Percentiles rank a stretch among this genome's conserved stretches.
These are phyloP conservation scores for Cryphonectria nitschkei DNA, from an alignment of 2,329 filamentous ascomycete genomes.

Conservation along the genomic window DNA sequence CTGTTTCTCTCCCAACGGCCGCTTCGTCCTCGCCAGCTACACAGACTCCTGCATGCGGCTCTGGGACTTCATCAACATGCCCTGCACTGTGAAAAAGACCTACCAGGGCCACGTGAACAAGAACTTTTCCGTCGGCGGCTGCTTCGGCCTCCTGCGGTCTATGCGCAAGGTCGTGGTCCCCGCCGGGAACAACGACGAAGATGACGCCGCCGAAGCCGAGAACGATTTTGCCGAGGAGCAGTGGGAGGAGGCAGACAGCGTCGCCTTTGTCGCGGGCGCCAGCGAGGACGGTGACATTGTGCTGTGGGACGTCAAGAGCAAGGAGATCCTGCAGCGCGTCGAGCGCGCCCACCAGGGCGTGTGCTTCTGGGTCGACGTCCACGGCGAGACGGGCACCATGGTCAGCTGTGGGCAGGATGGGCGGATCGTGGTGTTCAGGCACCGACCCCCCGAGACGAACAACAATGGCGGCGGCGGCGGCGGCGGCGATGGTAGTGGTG, in stretches of 20 bases:
- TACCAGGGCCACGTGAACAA: slow-evolving; percentile 91
- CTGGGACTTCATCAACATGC: slow-evolving; percentile 91
- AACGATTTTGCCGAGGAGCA: slow-evolving; percentile 30
- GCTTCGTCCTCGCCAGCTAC: slow-evolving; percentile 88
- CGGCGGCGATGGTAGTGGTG: no score
- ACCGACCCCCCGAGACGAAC: slow-evolving; percentile 19
- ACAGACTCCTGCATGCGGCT: slow-evolving; percentile 87
- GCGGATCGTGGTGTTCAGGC: slow-evolving; percentile 53
- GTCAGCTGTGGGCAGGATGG: slow-evolving; percentile 61
- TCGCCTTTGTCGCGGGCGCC: slow-evolving; percentile 73
- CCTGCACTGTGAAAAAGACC: slow-evolving; percentile 81
- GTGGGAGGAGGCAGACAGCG: slow-evolving; percentile 34
- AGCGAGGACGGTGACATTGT: slow-evolving; percentile 87
- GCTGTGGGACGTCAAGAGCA: slow-evolving; percentile 88
- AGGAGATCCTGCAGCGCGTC: slow-evolving; percentile 76
- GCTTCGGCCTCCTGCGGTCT: slow-evolving; percentile 66
- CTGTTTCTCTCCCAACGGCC: slow-evolving; percentile 91
- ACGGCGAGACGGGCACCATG: slow-evolving; percentile 53
- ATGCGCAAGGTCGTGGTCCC: slow-evolving; percentile 25
- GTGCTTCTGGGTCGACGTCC: slow-evolving; percentile 68
- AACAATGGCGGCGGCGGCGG: no score
- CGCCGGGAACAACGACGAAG: slow-evolving; percentile 13
- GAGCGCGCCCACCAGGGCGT: slow-evolving; percentile 57
- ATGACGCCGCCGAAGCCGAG: slow-evolving; percentile 18
- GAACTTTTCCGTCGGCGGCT: slow-evolving; percentile 81